Evolutionary conservation across 352 stramenopile species (phyloP).

Genomic region (Globisporangium solare): DNA sequence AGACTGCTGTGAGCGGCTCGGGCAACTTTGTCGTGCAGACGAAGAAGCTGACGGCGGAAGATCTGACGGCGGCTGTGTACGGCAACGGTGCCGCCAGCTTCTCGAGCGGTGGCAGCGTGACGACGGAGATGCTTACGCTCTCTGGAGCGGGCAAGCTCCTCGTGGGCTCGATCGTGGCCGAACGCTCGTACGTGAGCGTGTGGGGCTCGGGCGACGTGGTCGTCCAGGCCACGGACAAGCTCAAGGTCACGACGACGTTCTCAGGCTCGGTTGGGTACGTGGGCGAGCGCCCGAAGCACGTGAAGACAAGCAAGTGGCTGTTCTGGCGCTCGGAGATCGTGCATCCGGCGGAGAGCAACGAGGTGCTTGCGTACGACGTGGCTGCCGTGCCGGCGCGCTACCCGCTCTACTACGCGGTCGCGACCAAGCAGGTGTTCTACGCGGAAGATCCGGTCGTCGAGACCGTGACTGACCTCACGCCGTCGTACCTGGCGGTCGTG

Average conservation of each 20-base stretch:
- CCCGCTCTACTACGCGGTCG: constrained; percentile 7
- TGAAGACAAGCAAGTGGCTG: constrained; percentile 15
- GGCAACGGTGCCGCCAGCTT: constrained; percentile 43
- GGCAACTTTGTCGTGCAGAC: constrained; percentile 34
- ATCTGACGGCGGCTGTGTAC: constrained; percentile 40
- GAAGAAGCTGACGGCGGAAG: constrained; percentile 23
- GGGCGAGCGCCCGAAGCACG: constrained; percentile 23
- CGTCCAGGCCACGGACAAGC: constrained; percentile 34
- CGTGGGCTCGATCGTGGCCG: constrained; percentile 34
- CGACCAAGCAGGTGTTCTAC: constrained; percentile 5
- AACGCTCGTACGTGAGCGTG: constrained; percentile 34
- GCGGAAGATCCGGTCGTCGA: constrained; percentile 5
- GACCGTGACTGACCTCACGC: neutral
- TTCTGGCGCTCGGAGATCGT: constrained; percentile 9
- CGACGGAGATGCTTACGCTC: constrained; percentile 44
- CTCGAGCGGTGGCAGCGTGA: constrained; percentile 27
- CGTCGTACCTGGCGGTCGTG: constrained; percentile 9
- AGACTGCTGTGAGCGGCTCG: constrained; percentile 26
- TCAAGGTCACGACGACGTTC: constrained; percentile 22
- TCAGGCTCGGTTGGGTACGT: constrained; percentile 36
- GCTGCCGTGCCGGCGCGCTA: constrained; percentile 4
- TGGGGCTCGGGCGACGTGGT: constrained; percentile 32
- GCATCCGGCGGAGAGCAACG: constrained; percentile 5
- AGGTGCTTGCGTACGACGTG: neutral
- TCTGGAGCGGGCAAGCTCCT: constrained; percentile 40